Evolutionary conservation across 1,139 yeast species (phyloP), one percentile per base, ranked within the genome.

Genomic region (Lipomyces yarrowii): DNA sequence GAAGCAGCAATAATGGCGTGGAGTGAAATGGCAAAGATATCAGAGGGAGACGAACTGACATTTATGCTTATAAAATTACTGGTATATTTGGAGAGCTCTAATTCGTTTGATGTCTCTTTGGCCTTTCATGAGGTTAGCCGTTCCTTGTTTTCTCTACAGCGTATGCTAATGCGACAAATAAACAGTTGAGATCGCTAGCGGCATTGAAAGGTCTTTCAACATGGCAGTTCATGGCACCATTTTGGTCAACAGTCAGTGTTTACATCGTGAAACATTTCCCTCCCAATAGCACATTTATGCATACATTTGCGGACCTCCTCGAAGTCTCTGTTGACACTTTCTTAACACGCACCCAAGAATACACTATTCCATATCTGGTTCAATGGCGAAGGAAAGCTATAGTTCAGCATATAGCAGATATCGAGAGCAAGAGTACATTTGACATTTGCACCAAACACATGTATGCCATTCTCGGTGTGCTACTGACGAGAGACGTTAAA

Each of bases 331-430:
- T 82, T 5, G 81, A 81, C 33, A 86, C 86, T 46, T 89, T 94
- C 65, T 79, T 93, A 52, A 81, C 82, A 56, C 82, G 94, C 65
- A 91, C 96, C 1, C 86, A 86, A 62, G 85, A 86, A 30, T 89
- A 87, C 72, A 90, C 94, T 0, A 83, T 93, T 0, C 98, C 99
- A 0, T 83, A 87, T 70, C 80, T 93, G 13, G 81, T 91, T 63
- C 87, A 87, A 59, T 86, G 86, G 63, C 86, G 87, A 72, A 84
- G 87, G 68, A 81, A 81, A 62, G 91, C 87, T 71, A 83, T 86
- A 60, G 80, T 93, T 61, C 84, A 86, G 56, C 88, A 85, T 67
- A 82, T 88, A 57, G 85, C 89, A 0, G 74, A 74, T 4, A 78
- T 80, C 2, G 75, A 71, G 32, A 61, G 65, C 42, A 68, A 70